Percentiles rank a stretch among this genome's conserved stretches.
These are phyloP conservation scores for Agaricus subrufescens DNA, from an alignment of 768 basidiomycete genomes.

Conservation along the genomic window DNA sequence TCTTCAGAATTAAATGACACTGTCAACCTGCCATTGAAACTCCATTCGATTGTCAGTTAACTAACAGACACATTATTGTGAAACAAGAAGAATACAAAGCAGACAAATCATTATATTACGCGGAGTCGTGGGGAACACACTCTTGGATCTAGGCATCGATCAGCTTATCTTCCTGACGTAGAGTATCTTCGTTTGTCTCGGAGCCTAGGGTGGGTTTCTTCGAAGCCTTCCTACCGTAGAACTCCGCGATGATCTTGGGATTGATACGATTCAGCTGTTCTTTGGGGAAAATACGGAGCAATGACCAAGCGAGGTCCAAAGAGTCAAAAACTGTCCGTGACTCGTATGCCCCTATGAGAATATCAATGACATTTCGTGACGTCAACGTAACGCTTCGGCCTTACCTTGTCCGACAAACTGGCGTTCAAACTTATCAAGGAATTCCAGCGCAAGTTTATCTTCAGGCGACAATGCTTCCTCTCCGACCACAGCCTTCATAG, in stretches of 20 bases:
- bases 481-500: slow-evolving; percentile 99
- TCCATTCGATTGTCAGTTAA: not conserved
- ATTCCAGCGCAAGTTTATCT: slow-evolving; percentile 95
- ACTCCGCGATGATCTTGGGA: slow-evolving; percentile 93
- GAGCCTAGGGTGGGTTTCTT: slow-evolving; percentile 56
- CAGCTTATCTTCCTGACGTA: slow-evolving; percentile 25
- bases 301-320: slow-evolving; percentile 93
- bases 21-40: slow-evolving; percentile 5
- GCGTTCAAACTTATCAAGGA: slow-evolving; percentile 96
- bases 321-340: slow-evolving; percentile 96
- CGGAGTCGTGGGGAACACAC: not conserved
- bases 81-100: not conserved
- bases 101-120: not conserved
- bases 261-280: slow-evolving; percentile 98
- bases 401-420: slow-evolving; percentile 96
- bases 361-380: slow-evolving; percentile 1
- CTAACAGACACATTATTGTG: not conserved
- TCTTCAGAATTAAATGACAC: not conserved
- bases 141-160: slow-evolving; percentile 52
- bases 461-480: slow-evolving; percentile 94
- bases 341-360: slow-evolving; percentile 76
- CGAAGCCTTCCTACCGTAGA: slow-evolving; percentile 79
- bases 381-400: not conserved
- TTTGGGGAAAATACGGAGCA: slow-evolving; percentile 97
- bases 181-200: slow-evolving; percentile 35